Evolutionary conservation across 2,329 filamentous ascomycete genomes (phyloP).

Genomic region (Diaporthe citrichinensis): DNA sequence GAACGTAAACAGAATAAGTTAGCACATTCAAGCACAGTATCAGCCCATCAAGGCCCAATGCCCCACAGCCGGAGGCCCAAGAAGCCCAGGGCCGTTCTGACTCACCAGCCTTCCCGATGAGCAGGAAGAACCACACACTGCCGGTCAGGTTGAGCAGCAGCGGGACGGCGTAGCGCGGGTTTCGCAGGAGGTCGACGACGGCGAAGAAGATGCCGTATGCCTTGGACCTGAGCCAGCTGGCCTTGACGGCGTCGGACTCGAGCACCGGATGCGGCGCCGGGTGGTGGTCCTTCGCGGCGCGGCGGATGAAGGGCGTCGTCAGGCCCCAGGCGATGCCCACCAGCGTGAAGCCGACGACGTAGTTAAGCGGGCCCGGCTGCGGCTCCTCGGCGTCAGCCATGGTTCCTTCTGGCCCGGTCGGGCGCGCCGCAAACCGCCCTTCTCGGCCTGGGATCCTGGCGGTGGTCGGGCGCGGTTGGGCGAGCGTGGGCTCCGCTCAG

Average conservation of each 20-base stretch:
- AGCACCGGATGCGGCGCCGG: slow-evolving; percentile 72
- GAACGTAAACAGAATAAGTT: background rate
- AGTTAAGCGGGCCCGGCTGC: slow-evolving; percentile 77
- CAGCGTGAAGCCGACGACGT: slow-evolving; percentile 89
- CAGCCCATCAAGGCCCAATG: slow-evolving; percentile 1
- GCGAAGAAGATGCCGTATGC: slow-evolving; percentile 78
- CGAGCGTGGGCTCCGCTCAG: slow-evolving; percentile 17
- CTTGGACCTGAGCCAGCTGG: slow-evolving; percentile 74
- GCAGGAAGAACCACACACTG: slow-evolving; percentile 95
- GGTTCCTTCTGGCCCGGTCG: background rate
- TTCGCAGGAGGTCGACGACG: slow-evolving; percentile 82
- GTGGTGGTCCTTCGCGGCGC: slow-evolving; percentile 82
- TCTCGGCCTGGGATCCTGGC: background rate
- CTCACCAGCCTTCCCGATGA: slow-evolving; percentile 83
- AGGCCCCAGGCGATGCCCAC: slow-evolving; percentile 95
- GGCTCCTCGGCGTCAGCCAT: slow-evolving; percentile 41
- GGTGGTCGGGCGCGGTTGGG: slow-evolving; percentile 19
- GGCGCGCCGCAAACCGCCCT: background rate
- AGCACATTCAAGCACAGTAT: background rate
- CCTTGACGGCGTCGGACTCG: slow-evolving; percentile 62
- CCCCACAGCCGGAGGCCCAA: background rate
- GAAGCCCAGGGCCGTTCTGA: background rate
- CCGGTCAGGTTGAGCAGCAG: slow-evolving; percentile 91
- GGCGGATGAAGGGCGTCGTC: slow-evolving; percentile 92
- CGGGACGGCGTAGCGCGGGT: slow-evolving; percentile 88